These are phyloP conservation scores for Solanum sitiens DNA, from an alignment of 257 asterid species.

Conservation along the genomic window DNA sequence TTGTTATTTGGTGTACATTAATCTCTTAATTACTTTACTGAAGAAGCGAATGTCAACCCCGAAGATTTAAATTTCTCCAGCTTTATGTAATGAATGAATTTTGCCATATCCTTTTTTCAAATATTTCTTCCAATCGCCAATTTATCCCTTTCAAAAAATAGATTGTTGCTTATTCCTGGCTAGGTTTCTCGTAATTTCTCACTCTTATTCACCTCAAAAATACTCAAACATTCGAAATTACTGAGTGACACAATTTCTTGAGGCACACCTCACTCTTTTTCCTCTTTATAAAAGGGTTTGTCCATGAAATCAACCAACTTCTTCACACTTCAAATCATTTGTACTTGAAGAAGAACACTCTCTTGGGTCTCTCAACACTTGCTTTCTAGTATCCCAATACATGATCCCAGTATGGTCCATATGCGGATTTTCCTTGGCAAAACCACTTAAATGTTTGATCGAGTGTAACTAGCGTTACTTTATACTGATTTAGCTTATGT, in stretches of 20 bases:
- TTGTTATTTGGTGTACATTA: too few species aligned
- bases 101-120: not conserved
- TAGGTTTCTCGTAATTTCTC: not conserved
- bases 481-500: not conserved
- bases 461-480: not conserved
- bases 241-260: not conserved
- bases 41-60: not conserved
- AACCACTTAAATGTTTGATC: not conserved
- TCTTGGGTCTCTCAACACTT: too few species aligned
- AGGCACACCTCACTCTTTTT: too few species aligned
- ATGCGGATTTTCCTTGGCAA: too few species aligned
- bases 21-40: not conserved
- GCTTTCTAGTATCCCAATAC: too few species aligned
- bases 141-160: slow-evolving; percentile 5
- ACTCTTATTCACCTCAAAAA: slow-evolving; percentile 4
- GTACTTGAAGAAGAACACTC: too few species aligned
- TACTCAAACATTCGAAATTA: slow-evolving; percentile 5
- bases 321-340: too few species aligned
- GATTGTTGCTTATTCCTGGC: not conserved
- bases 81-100: too few species aligned
- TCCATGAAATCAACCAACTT: too few species aligned
- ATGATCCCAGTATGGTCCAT: too few species aligned
- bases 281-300: too few species aligned
- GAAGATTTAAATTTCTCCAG: not conserved
- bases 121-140: not conserved